These are phyloP conservation scores for Coemansia sp. DNA, from an alignment of 192 early-diverging fungal species.

Conservation along the genomic window DNA sequence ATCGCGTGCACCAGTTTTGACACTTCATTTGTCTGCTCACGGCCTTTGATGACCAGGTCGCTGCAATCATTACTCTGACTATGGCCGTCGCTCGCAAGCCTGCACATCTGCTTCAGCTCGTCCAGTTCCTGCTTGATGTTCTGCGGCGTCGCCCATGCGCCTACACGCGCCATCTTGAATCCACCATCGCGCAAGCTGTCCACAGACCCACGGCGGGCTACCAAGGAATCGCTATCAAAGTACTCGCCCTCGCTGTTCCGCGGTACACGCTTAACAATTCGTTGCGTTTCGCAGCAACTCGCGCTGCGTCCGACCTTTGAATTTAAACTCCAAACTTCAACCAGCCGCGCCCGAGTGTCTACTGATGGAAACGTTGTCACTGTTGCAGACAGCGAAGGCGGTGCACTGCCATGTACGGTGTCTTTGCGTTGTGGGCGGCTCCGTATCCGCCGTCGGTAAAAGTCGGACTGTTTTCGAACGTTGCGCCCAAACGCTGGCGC, in stretches of 20 bases:
- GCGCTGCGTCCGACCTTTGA: slow-evolving; percentile 20
- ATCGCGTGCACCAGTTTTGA: neutral
- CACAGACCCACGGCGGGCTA: neutral
- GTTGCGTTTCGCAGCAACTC: slow-evolving; percentile 20
- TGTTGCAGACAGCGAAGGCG: slow-evolving; percentile 5
- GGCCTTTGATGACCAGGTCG: no score
- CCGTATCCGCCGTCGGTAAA: slow-evolving; percentile 23
- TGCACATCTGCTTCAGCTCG: neutral
- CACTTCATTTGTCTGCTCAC: no score
- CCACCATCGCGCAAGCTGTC: slow-evolving; percentile 1
- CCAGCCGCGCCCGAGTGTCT: neutral
- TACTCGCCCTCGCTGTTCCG: neutral
- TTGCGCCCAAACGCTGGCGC: slow-evolving; percentile 7
- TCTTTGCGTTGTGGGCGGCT: slow-evolving; percentile 12
- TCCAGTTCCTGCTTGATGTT: slow-evolving; percentile 19
- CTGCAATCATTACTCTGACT: no score
- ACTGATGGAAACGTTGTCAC: neutral
- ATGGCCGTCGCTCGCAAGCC: neutral
- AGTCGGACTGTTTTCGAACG: slow-evolving; percentile 7
- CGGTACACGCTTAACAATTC: neutral
- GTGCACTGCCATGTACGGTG: slow-evolving; percentile 4
- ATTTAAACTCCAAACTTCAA: neutral
- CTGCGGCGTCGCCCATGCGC: slow-evolving; percentile 16
- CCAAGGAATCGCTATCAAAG: neutral
- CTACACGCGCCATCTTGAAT: slow-evolving; percentile 14